Conservation (phyloP, 441 rosid genomes). For the Lepidium campestre region DNA sequence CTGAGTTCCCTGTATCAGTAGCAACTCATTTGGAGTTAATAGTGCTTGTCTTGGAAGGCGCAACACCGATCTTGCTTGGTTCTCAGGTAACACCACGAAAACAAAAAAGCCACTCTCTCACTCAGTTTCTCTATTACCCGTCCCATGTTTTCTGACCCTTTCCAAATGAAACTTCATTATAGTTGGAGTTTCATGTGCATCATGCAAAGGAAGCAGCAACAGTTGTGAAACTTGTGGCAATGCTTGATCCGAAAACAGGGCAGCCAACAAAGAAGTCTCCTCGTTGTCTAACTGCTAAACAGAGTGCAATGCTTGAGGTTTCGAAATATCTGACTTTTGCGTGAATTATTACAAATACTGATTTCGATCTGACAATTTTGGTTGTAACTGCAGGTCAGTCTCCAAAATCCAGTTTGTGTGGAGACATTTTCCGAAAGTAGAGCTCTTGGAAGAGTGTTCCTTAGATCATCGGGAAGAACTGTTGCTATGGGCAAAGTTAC, state of each 20-base stretch:
- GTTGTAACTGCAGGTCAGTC: conserved; percentile 44
- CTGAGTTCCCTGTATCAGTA: conserved; percentile 71
- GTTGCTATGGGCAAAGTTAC: conserved; percentile 77
- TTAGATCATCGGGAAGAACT: conserved; percentile 77
- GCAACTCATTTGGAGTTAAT: conserved; percentile 72
- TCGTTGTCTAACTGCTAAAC: conserved; percentile 72
- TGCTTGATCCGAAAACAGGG: conserved; percentile 90
- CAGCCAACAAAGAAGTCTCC: conserved; percentile 75
- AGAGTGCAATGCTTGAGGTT: conserved; percentile 83
- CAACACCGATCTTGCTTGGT: conserved; percentile 80
- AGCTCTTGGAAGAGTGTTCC: conserved; percentile 85
- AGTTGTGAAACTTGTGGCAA: conserved; percentile 52
- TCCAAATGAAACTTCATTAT: conserved; percentile 4
- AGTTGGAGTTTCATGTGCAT: conserved; percentile 93
- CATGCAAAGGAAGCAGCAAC: conserved; percentile 87
- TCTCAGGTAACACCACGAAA: conserved; percentile 50
- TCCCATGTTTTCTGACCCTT: conserved; percentile 1
- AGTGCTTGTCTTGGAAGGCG: conserved; percentile 67
- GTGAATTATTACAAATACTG: neutral
- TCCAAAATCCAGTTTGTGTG: conserved; percentile 65
- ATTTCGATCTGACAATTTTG: neutral
- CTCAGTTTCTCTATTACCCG: neutral
- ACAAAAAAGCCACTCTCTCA: neutral
- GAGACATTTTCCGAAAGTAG: conserved; percentile 64
- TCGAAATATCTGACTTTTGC: neutral